Evolutionary conservation across 257 asterid species (phyloP), one percentile per base, ranked within the genome.

Genomic region (Catharanthus roseus): DNA sequence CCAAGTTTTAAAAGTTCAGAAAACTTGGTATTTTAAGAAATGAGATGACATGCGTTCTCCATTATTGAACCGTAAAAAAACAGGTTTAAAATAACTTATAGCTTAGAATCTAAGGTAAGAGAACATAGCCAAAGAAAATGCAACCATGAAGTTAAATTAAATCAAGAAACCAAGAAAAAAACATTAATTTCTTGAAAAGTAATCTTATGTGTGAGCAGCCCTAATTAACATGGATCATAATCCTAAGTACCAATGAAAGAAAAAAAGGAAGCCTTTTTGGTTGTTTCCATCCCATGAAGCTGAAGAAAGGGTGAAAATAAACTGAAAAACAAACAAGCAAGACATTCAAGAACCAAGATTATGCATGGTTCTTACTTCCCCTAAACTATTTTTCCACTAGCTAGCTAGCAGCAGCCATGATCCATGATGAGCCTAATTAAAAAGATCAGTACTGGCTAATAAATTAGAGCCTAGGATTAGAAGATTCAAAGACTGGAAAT

Each of bases 201-300:
- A 54, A 15, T 47, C 53, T 57, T 31, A 51, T 58, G 65, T 65
- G n/a, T 50, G 61, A 57, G 70, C 78, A 64, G 56, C 68, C 41
- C 69, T 39, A 54, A n/a, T n/a, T n/a, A n/a, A 34, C 72, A 65
- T 34, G 42, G n/a, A 36, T 72, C 67, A 51, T 72, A n/a, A 38
- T 38, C 42, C 42, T 38, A 38, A 8, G 41, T 61, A 72, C 75
- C 65, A 53, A 29, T 23, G 41, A 49, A 68, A 58, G 13, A 21
- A 31, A 34, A 23, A 38, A 38, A n/a, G 54, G 39, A 41, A 47
- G 45, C 36, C 36, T 60, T 64, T 44, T 68, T 28, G 49, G 16
- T 71, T 60, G 47, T 68, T 70, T 68, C 41, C 69, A 64, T 69
- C 77, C 70, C 67, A 61, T 31, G 55, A 79, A 75, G 78, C 67